phyloP scores from a whole-genome alignment of 2,329 filamentous ascomycete genomes.

The Aureobasidium zeae region DNA sequence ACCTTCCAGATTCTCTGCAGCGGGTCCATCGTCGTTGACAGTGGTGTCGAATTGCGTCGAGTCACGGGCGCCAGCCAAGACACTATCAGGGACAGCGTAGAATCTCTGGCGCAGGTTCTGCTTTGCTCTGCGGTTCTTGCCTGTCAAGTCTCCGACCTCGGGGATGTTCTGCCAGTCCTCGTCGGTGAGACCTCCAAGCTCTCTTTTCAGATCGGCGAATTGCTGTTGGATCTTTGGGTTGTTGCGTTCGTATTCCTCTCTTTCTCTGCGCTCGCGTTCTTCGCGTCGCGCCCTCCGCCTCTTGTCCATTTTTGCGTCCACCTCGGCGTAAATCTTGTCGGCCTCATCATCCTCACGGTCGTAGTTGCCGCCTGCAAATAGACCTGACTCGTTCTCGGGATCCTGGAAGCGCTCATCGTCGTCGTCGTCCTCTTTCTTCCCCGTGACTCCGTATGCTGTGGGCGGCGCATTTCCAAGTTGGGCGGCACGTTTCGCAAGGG shows the following conservation, averaged over 20 bases:
- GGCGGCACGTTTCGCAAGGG: constrained; percentile 84
- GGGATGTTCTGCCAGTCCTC: constrained; percentile 95
- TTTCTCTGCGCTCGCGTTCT: constrained; percentile 83
- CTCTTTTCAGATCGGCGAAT: constrained; percentile 91
- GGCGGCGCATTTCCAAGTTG: constrained; percentile 65
- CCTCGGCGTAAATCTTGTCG: constrained; percentile 87
- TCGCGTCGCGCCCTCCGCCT: constrained; percentile 73
- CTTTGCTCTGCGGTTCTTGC: constrained; percentile 79
- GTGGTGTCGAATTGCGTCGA: constrained; percentile 76
- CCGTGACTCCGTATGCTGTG: constrained; percentile 60
- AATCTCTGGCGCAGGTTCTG: constrained; percentile 70
- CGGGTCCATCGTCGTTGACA: constrained; percentile 63
- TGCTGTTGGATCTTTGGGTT: constrained; percentile 98
- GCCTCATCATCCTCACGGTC: constrained; percentile 97
- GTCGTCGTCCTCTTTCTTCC: constrained; percentile 63
- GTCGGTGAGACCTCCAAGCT: constrained; percentile 76
- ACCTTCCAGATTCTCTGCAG: constrained; percentile 51
- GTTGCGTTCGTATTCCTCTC: constrained; percentile 89
- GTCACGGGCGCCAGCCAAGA: constrained; percentile 77
- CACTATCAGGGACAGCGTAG: constrained; percentile 94
- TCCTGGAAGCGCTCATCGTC: constrained; percentile 83
- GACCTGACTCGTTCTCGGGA: constrained; percentile 89
- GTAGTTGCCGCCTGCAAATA: constrained; percentile 92
- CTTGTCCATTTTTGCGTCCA: constrained; percentile 95
- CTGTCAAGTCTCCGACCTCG: constrained; percentile 92